phyloP scores from a whole-genome alignment of 257 asterid genomes.

The Paraleonurus japonicus region DNA sequence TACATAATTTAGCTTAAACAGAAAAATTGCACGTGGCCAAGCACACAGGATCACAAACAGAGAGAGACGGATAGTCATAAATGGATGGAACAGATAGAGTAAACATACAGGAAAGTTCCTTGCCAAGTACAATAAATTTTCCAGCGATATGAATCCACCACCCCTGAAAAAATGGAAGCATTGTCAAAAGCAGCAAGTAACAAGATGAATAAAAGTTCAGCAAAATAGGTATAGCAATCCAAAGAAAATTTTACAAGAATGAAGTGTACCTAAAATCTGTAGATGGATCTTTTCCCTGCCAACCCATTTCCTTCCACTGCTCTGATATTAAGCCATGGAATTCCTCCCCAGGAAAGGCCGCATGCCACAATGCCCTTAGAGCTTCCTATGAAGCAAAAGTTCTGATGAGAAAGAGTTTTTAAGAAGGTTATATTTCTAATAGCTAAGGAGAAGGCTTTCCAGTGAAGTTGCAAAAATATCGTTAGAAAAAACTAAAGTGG shows the following conservation, averaged over 20 bases:
- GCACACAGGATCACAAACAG: neutral
- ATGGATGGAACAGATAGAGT: constrained; percentile 24
- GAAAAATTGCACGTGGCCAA: neutral
- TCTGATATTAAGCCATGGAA: constrained; percentile 86
- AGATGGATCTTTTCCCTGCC: constrained; percentile 99
- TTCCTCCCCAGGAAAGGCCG: constrained; percentile 85
- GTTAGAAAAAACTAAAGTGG: neutral
- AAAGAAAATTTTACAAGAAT: constrained; percentile 17
- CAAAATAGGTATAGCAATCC: neutral
- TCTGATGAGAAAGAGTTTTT: constrained; percentile 11
- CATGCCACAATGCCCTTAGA: constrained; percentile 76
- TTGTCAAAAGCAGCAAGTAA: constrained; percentile 15
- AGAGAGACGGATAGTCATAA: neutral
- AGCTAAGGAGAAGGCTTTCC: neutral
- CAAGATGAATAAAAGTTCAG: constrained; percentile 9
- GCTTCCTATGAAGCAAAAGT: constrained; percentile 56
- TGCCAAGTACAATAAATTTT: constrained; percentile 83
- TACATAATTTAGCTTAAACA: neutral
- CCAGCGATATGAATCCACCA: constrained; percentile 95
- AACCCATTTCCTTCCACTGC: constrained; percentile 99
- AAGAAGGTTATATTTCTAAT: constrained; percentile 6
- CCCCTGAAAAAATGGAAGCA: constrained; percentile 57
- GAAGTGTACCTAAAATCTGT: constrained; percentile 86
- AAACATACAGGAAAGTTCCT: constrained; percentile 79
- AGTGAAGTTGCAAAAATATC: constrained; percentile 3